phyloP scores from a whole-genome alignment of 768 basidiomycete genomes.

The Hypholoma sublateritium region DNA sequence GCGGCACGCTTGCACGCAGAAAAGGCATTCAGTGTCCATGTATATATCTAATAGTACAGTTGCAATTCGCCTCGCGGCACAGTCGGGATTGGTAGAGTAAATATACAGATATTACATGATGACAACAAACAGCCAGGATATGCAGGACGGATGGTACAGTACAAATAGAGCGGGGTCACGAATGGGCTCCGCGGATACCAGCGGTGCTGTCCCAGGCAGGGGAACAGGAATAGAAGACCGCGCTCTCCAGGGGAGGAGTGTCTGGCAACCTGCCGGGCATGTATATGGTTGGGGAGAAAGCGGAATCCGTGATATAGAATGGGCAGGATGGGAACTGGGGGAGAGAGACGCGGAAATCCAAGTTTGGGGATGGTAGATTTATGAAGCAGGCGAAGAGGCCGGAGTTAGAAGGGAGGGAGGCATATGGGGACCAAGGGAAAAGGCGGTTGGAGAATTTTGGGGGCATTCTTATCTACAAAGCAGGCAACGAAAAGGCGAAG shows the following conservation, averaged over 20 bases:
- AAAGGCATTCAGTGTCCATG: background rate
- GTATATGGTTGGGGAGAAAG: background rate
- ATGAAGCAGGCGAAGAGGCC: slow-evolving; percentile 4
- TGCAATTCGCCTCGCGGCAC: background rate
- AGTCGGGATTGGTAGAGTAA: slow-evolving; percentile 1
- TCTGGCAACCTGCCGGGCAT: background rate
- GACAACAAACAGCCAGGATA: background rate
- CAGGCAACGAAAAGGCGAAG: background rate
- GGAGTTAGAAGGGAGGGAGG: background rate
- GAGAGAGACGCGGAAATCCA: background rate
- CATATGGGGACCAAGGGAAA: background rate
- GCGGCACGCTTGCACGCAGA: background rate
- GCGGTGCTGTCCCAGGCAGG: slow-evolving; percentile 1
- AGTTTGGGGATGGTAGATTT: slow-evolving; percentile 6
- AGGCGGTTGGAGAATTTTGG: background rate
- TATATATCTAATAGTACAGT: background rate
- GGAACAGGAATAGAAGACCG: slow-evolving; percentile 1
- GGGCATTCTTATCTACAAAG: background rate
- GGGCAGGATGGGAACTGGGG: background rate
- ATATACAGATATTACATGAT: slow-evolving; percentile 5
- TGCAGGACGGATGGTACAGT: background rate
- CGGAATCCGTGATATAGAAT: background rate
- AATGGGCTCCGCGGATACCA: slow-evolving; percentile 3
- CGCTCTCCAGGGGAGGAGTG: background rate
- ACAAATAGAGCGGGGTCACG: background rate